Base-by-base conservation (phyloP, 805 yeast species). In the Candida ovalis region DNA sequence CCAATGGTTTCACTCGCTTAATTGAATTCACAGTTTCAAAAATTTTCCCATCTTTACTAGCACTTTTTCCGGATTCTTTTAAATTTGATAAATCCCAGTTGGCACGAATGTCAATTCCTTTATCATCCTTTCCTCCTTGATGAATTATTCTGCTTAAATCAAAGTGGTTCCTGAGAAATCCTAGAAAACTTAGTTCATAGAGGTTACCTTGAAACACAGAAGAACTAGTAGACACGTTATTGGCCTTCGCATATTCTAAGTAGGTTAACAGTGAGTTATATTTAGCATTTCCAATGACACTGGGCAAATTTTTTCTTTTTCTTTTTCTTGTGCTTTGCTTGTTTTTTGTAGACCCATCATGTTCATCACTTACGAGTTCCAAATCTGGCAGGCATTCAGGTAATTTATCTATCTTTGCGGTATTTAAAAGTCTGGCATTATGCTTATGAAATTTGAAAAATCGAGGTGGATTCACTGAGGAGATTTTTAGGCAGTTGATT, bases 61-160 rank as follows among this genome's bases (percentile, higher is more conserved):
- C 27, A 17, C 33, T 12, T 6, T 24, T 17, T 23, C 10, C 21
- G 6, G 12, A n/a, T 3, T 12, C 15, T 10, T 35, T 44, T 43
- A 54, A 46, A 42, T 74, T 60, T 3, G 48, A 35, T 18, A 55
- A 57, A 46, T 75, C 63, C 84, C 85, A 80, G 38, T 66, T 66
- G 0, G 84, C 84, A 19, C 75, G 58, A 4, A 81, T 58, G 56
- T 81, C 86, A 3, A 81, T 66, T 0, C 86, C 86, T 45, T 74
- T 70, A 54, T 81, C 86, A 43, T 73, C 72, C 1, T 80, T 68
- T 1, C 85, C 83, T 1, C 86, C 86, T 36, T 69, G 72, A 38
- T 77, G 73, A 1, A 67, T 51, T 41, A 79, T 47, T 30, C 68
- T 58, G 15, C 57, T 54, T 40, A 77, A 67, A 18, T 69, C 60